Conservation (phyloP, 106 monocot genomes). For the Dactylorhiza incarnata region DNA sequence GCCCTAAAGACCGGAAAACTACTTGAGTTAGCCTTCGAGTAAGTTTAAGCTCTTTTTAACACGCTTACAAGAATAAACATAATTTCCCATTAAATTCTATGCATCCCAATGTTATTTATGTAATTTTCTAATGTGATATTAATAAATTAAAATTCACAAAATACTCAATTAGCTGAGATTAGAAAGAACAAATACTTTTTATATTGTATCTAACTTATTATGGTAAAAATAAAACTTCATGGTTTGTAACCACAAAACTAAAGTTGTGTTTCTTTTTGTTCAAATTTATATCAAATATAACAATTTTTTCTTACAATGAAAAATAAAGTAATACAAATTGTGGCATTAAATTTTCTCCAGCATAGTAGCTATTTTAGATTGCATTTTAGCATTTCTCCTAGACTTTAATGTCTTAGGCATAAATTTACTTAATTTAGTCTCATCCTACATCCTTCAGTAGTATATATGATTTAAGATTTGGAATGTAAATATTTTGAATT, state of each 20-base stretch:
- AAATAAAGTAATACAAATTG: background rate
- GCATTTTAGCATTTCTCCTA: background rate
- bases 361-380: background rate
- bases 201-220: background rate
- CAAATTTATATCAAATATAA: background rate
- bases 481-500: background rate
- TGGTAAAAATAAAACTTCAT: background rate
- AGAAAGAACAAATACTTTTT: too few species aligned
- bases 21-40: too few species aligned
- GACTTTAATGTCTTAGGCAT: background rate
- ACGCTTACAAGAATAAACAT: too few species aligned
- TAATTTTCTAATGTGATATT: too few species aligned
- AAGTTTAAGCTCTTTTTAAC: too few species aligned
- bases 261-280: background rate
- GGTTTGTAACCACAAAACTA: background rate
- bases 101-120: too few species aligned
- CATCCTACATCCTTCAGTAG: background rate
- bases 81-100: too few species aligned
- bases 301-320: background rate
- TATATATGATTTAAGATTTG: background rate
- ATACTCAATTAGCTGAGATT: too few species aligned
- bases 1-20: too few species aligned
- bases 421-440: background rate
- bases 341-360: background rate
- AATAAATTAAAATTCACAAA: too few species aligned